These are phyloP conservation scores for Pichia gijzeniarum DNA, from an alignment of 805 yeast genomes.

Conservation along the genomic window DNA sequence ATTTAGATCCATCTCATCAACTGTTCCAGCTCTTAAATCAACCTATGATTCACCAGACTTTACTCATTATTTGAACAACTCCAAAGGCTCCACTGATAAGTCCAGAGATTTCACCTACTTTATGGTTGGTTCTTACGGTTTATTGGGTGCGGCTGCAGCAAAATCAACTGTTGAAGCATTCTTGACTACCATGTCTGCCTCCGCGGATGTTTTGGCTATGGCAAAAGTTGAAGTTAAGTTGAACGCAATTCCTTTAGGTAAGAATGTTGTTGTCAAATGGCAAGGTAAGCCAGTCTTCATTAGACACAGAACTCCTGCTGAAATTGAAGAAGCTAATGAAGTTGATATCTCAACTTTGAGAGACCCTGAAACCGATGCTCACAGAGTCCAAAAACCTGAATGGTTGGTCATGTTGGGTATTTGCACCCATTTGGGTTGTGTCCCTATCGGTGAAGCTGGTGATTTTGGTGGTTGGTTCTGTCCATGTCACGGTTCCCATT, in stretches of 20 bases:
- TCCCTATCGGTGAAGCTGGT: constrained; percentile 99
- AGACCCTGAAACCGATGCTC: constrained; percentile 91
- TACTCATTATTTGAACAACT: constrained; percentile 67
- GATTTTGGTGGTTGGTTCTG: constrained; percentile 99
- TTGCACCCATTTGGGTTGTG: constrained; percentile 99
- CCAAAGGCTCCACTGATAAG: constrained; percentile 59
- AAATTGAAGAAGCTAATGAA: constrained; percentile 88
- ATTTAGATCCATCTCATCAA: constrained; percentile 44
- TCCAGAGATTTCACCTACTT: constrained; percentile 88
- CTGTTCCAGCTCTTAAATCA: constrained; percentile 52
- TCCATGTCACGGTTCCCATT: constrained; percentile 99
- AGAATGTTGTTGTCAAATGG: constrained; percentile 98
- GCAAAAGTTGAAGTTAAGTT: constrained; percentile 98
- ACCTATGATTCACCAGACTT: constrained; percentile 90
- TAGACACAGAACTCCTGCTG: constrained; percentile 94
- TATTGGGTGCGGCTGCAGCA: constrained; percentile 88
- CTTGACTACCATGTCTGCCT: constrained; percentile 90
- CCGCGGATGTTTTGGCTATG: constrained; percentile 98
- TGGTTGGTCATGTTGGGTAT: constrained; percentile 99
- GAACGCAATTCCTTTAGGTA: constrained; percentile 91
- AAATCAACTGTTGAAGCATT: constrained; percentile 93
- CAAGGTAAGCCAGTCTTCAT: constrained; percentile 99
- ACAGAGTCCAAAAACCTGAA: constrained; percentile 94
- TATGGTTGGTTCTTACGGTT: constrained; percentile 95
- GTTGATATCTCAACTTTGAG: constrained; percentile 74